Evolutionary conservation across 2,329 filamentous ascomycete genomes (phyloP), one percentile per base, ranked within the genome.

Genomic region (Aureobasidium sp.): DNA sequence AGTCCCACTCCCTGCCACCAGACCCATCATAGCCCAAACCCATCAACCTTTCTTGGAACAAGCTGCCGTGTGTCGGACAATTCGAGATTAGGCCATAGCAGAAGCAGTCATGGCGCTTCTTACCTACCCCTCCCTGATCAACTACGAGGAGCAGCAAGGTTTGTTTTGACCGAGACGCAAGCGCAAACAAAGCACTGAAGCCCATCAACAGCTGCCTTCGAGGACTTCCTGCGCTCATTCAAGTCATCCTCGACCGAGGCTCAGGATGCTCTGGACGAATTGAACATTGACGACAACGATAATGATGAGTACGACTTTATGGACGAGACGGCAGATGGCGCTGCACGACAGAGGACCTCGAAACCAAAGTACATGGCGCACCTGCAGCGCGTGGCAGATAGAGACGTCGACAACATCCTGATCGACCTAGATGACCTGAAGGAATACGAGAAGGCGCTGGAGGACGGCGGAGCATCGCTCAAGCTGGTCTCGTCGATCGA

Each of bases 251-350:
- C 88, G 63, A 77, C 80, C 17, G 80, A 87, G 64, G 86, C 95
- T 67, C 86, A 90, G 42, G 87, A 92, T 73, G 91, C 91, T 48
- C 83, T 99, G 52, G 86, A 90, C 68, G 86, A 88, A 67, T 85
- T 99, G 70, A 89, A 89, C 71, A 89, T 99, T 66, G 88, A 91
- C 73, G 92, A 91, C 71, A 88, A 95, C 76, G 89, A 88, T 68
- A 82, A 90, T 45, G 92, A 96, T 70, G 91, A 96, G 70, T 90
- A 96, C 74, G 91, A 97, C 70, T 90, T 95, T 72, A 91, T 96
- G 86, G 90, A 96, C 72, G 87, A 90, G 65, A 84, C 85, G 59
- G 79, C 80, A 20, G 78, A 79, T 42, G 70, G 70, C 62, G 78
- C 66, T 76, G 82, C 72, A 78, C 75, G 69, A 74, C 75, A 68